Evolutionary conservation across 2,329 filamentous ascomycete species (phyloP).

Genomic region (Penicillium sp.): DNA sequence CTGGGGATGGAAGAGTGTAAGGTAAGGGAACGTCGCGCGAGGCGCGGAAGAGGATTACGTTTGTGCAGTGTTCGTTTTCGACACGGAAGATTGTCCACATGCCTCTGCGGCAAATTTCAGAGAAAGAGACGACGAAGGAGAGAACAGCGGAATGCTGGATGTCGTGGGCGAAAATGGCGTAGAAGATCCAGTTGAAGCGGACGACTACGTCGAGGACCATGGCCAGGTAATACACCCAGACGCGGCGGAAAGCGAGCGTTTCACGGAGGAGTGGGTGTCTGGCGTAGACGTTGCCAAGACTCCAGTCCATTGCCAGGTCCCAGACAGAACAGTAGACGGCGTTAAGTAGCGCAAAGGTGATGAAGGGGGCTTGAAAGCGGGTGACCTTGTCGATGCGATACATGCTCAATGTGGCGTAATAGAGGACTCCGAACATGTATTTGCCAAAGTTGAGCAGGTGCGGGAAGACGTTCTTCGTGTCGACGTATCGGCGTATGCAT

Average conservation of each 20-base stretch:
- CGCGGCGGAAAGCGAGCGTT: conserved; percentile 75
- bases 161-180: conserved; percentile 80
- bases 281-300: conserved; percentile 77
- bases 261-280: conserved; percentile 73
- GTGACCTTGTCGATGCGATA: conserved; percentile 74
- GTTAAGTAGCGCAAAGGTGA: conserved; percentile 81
- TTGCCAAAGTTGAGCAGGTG: conserved; percentile 93
- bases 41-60: conserved; percentile 88
- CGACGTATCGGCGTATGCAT: conserved; percentile 85
- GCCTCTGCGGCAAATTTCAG: conserved; percentile 82
- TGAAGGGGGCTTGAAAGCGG: conserved; percentile 70
- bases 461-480: conserved; percentile 86
- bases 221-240: conserved; percentile 84
- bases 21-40: conserved; percentile 85
- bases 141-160: conserved; percentile 81
- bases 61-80: conserved; percentile 96
- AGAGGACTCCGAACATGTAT: conserved; percentile 82
- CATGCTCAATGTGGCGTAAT: conserved; percentile 77
- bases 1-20: conserved; percentile 60
- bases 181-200: conserved; percentile 93
- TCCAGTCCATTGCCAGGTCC: conserved; percentile 98
- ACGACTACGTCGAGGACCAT: conserved; percentile 84
- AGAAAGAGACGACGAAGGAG: conserved; percentile 77
- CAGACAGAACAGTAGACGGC: conserved; percentile 83
- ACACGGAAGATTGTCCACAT: conserved; percentile 94